These are phyloP conservation scores for Cryptococcus sp. DNA, from an alignment of 1,284 basidiomycete species.

Conservation along the genomic window DNA sequence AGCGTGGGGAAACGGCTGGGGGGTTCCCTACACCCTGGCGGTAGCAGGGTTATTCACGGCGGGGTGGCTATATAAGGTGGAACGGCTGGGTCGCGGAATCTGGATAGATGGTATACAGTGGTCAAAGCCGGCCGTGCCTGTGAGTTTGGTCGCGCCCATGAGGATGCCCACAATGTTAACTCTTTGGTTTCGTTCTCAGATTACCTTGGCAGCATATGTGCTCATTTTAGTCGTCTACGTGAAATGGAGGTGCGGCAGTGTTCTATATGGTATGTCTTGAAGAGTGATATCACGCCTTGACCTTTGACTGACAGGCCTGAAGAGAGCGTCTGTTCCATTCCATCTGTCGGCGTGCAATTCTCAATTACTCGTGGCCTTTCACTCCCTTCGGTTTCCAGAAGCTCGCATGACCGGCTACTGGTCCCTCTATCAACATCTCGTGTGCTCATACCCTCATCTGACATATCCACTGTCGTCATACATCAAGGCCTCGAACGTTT, in stretches of 20 bases:
- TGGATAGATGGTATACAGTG: too few relatives aligned
- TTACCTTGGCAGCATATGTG: not conserved
- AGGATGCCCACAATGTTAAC: too few relatives aligned
- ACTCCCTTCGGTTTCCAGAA: conserved; percentile 4
- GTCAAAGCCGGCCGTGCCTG: not conserved
- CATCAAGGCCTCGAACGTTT: conserved; percentile 41
- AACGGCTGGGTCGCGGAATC: too few relatives aligned
- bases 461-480: conserved; percentile 35
- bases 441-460: conserved; percentile 31
- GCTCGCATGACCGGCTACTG: conserved; percentile 1
- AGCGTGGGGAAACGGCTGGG: conserved; percentile 20
- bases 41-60: not conserved
- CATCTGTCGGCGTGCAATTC: conserved; percentile 62
- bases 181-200: not conserved
- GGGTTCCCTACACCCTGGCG: conserved; percentile 4
- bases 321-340: conserved; percentile 38
- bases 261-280: not conserved
- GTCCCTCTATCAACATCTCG: conserved; percentile 14
- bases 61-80: not conserved
- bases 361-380: conserved; percentile 53
- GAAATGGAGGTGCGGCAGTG: not conserved
- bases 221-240: not conserved
- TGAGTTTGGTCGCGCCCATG: not conserved
- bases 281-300: too few relatives aligned
- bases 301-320: conserved; percentile 10